These are phyloP conservation scores for Penicillium verhagenii DNA, from an alignment of 495 filamentous ascomycete genomes.

Conservation along the genomic window DNA sequence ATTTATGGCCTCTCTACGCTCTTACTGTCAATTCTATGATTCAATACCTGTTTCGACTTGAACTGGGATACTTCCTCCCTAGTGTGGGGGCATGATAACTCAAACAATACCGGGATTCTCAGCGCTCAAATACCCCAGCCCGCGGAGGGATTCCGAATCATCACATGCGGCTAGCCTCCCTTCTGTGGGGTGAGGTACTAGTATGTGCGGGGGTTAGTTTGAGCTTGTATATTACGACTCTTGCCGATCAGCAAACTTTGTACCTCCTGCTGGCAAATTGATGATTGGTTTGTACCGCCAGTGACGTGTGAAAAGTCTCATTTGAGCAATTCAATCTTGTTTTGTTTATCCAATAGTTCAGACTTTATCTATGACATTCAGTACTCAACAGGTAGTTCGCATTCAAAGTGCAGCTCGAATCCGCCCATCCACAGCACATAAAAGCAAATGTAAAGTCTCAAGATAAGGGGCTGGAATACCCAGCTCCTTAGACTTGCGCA, in stretches of 20 bases:
- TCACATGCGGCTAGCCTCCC: no score
- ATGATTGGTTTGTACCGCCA: background rate
- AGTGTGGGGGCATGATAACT: background rate
- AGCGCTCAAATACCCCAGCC: background rate
- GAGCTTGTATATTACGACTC: background rate
- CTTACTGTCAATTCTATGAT: background rate
- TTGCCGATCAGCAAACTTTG: background rate
- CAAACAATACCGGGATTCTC: background rate
- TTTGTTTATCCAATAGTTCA: no score
- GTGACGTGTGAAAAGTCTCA: no score
- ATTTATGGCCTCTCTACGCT: background rate
- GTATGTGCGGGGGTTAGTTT: background rate
- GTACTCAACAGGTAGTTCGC: background rate
- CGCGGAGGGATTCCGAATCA: background rate
- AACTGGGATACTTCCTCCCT: background rate
- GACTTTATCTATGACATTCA: background rate
- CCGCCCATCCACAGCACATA: slow-evolving; percentile 24
- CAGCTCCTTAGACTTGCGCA: slow-evolving; percentile 47
- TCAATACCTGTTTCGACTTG: background rate
- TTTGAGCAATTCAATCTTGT: no score
- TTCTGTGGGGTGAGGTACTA: background rate
- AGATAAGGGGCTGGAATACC: slow-evolving; percentile 47
- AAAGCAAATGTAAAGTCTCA: slow-evolving; percentile 43
- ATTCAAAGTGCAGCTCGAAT: slow-evolving; percentile 18
- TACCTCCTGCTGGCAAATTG: background rate